Percentiles rank a stretch among this genome's conserved stretches.
Evolutionary conservation across 2,329 filamentous ascomycete genomes (phyloP).

Genomic region (Clonostachys rhizophaga): DNA sequence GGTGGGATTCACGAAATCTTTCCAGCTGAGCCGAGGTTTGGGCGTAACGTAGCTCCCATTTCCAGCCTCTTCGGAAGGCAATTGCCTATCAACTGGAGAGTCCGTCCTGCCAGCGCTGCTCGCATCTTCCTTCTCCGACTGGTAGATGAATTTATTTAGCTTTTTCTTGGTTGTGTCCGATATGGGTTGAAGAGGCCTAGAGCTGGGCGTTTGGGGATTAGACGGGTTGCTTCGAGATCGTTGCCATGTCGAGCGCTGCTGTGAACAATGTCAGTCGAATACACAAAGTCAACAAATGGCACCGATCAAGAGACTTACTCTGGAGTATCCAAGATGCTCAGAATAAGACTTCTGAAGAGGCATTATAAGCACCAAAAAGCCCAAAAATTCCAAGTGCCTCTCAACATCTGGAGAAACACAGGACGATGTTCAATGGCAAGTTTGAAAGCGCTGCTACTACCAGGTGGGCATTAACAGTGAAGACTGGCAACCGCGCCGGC

Average conservation of each 20-base stretch:
- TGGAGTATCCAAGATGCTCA: constrained; percentile 22
- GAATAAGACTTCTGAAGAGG: constrained; percentile 36
- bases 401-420: background rate
- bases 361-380: constrained; percentile 6
- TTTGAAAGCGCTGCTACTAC: background rate
- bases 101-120: constrained; percentile 6
- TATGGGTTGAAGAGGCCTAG: constrained; percentile 38
- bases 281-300: background rate
- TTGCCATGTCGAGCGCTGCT: constrained; percentile 44
- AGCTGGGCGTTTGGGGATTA: constrained; percentile 22
- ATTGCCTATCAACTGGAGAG: constrained; percentile 6
- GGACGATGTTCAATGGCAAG: background rate
- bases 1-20: constrained; percentile 48
- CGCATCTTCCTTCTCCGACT: constrained; percentile 9
- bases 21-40: constrained; percentile 50
- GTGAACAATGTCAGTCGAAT: constrained; percentile 4
- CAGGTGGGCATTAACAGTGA: too few relatives aligned
- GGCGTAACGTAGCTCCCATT: constrained; percentile 18
- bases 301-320: constrained; percentile 14
- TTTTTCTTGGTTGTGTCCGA: constrained; percentile 58
- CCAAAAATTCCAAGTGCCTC: background rate
- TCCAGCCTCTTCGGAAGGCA: constrained; percentile 9
- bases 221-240: constrained; percentile 47
- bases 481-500: too few relatives aligned
- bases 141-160: constrained; percentile 50